Conservation (phyloP, 179 eudicot genomes). For the Spinacia oleracea region DNA sequence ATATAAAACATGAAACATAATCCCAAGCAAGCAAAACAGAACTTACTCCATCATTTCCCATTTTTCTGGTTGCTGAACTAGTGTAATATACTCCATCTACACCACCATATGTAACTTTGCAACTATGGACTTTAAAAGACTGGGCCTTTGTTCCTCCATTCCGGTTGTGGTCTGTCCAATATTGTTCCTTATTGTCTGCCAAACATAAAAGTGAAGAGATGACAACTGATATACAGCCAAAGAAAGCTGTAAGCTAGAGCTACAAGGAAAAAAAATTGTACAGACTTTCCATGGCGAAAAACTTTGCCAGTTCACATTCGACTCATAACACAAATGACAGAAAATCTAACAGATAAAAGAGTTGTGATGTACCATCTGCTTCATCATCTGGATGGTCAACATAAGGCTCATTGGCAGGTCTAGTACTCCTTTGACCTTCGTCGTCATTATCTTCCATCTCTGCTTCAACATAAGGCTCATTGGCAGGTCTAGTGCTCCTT, state of each 20-base stretch:
- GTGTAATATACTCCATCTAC: slow-evolving; percentile 73
- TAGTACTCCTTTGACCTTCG: slow-evolving; percentile 22
- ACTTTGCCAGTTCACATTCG: background rate
- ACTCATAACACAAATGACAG: background rate
- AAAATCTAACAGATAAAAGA: background rate
- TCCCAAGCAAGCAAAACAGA: background rate
- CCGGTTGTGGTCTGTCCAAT: slow-evolving; percentile 28
- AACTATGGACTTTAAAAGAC: slow-evolving; percentile 39
- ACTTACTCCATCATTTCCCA: slow-evolving; percentile 76
- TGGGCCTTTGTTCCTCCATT: slow-evolving; percentile 32
- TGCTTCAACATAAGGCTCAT: no score
- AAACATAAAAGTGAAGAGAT: slow-evolving; percentile 15
- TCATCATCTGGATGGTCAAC: slow-evolving; percentile 84
- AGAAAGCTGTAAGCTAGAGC: background rate
- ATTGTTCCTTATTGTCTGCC: slow-evolving; percentile 38
- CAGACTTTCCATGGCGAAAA: background rate
- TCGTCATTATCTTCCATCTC: slow-evolving; percentile 27
- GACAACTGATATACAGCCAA: no score
- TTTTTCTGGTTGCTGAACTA: slow-evolving; percentile 54
- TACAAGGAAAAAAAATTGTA: background rate
- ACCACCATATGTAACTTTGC: slow-evolving; percentile 84
- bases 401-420: slow-evolving; percentile 45
- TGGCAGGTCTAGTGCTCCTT: no score
- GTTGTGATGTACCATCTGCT: slow-evolving; percentile 36
- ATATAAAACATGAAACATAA: background rate